These are phyloP conservation scores for Daphne laureola DNA, from an alignment of 441 rosid species.

Conservation along the genomic window DNA sequence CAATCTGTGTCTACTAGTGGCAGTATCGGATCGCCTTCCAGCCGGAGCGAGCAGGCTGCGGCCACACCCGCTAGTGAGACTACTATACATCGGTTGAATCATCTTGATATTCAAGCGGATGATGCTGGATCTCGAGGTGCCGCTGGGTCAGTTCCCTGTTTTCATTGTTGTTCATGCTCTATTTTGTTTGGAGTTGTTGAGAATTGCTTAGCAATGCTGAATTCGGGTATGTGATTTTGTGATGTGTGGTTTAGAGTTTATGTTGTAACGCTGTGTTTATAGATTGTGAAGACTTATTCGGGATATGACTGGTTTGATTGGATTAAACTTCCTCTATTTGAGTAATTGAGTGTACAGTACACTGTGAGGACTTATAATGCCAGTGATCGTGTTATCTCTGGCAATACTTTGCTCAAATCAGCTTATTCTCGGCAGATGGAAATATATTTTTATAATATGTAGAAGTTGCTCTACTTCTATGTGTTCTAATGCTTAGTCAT, in stretches of 20 bases:
- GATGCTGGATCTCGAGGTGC: constrained; percentile 84
- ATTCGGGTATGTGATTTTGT: constrained; percentile 8
- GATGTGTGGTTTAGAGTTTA: constrained; percentile 7
- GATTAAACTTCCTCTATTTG: too few species aligned
- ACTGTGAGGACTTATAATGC: too few species aligned
- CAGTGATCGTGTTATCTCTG: too few species aligned
- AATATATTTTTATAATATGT: too few species aligned
- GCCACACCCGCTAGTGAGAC: constrained; percentile 77
- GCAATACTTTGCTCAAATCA: too few species aligned
- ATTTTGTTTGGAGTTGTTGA: not conserved
- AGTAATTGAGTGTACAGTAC: too few species aligned
- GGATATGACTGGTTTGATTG: not conserved
- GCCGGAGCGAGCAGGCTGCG: constrained; percentile 56
- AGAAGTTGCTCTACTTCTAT: not conserved
- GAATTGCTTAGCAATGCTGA: constrained; percentile 7
- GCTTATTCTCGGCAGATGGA: too few species aligned
- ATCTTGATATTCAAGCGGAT: constrained; percentile 85
- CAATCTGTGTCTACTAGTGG: constrained; percentile 95
- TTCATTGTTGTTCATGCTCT: not conserved
- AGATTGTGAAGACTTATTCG: too few species aligned
- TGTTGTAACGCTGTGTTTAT: constrained; percentile 1
- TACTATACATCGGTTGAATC: constrained; percentile 56
- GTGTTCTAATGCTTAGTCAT: constrained; percentile 10
- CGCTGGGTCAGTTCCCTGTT: constrained; percentile 44
- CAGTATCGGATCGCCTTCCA: constrained; percentile 91